phyloP scores from a whole-genome alignment of 352 stramenopile genomes.

The Globisporangium apiculatum region DNA sequence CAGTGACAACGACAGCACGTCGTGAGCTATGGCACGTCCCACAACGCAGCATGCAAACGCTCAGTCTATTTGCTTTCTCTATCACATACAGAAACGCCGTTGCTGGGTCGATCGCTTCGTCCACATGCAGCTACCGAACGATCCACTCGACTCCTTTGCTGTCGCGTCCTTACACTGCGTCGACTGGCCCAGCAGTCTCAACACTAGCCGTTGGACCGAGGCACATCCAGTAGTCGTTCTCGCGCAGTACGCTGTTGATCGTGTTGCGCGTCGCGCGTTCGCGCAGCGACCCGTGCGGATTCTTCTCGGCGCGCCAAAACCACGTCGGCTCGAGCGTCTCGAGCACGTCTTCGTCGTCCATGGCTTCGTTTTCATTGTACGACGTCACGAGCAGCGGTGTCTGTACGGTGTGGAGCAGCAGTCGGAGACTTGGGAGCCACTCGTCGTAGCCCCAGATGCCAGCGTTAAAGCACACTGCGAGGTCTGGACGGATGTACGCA shows the following conservation, averaged over 20 bases:
- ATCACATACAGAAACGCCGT: not conserved
- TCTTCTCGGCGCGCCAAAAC: slow-evolving; percentile 74
- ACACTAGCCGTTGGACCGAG: slow-evolving; percentile 19
- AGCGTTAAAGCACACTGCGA: slow-evolving; percentile 80
- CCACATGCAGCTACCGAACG: not conserved
- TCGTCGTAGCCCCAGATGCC: slow-evolving; percentile 86
- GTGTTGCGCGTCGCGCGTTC: slow-evolving; percentile 51
- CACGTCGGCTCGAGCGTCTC: slow-evolving; percentile 46
- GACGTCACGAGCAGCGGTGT: slow-evolving; percentile 73
- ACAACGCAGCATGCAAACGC: not conserved
- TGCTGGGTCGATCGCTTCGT: not conserved
- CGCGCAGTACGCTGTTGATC: slow-evolving; percentile 46
- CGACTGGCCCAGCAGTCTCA: too few relatives aligned
- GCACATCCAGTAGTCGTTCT: slow-evolving; percentile 86
- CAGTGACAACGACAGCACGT: not conserved
- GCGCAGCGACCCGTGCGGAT: slow-evolving; percentile 33
- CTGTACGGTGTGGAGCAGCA: slow-evolving; percentile 47
- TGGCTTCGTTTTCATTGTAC: slow-evolving; percentile 79
- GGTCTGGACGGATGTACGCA: slow-evolving; percentile 39
- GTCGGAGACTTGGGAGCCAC: slow-evolving; percentile 64
- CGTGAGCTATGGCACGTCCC: not conserved
- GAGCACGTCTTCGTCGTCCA: slow-evolving; percentile 73
- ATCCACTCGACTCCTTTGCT: not conserved
- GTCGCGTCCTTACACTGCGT: not conserved
- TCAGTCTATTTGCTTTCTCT: not conserved